phyloP scores from a whole-genome alignment of 352 stramenopile species.

The Bremia lactucae region DNA sequence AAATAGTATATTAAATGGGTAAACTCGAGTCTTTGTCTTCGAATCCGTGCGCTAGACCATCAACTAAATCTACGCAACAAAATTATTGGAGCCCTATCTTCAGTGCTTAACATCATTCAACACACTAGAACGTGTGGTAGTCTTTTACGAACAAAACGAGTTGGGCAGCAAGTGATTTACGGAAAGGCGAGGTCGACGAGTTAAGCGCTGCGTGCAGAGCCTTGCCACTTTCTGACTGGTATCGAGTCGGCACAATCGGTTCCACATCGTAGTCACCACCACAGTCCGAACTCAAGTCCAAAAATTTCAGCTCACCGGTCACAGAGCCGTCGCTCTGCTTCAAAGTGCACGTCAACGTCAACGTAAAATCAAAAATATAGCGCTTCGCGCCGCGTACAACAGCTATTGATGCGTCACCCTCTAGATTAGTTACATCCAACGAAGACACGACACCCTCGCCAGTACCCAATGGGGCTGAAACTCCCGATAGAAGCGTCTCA shows the following conservation, averaged over 20 bases:
- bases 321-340: slow-evolving; percentile 16
- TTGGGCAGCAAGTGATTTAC: slow-evolving; percentile 34
- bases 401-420: slow-evolving; percentile 88
- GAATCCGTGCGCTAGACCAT: too few species aligned
- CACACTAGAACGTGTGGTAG: slow-evolving; percentile 57
- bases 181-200: slow-evolving; percentile 44
- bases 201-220: slow-evolving; percentile 52
- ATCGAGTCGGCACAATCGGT: slow-evolving; percentile 50
- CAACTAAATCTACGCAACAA: too few species aligned
- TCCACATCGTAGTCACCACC: slow-evolving; percentile 65
- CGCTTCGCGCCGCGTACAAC: slow-evolving; percentile 89
- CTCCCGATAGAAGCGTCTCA: slow-evolving; percentile 37
- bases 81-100: too few species aligned
- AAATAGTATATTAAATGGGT: too few species aligned
- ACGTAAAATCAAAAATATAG: slow-evolving; percentile 85
- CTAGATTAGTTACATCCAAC: slow-evolving; percentile 67
- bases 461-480: slow-evolving; percentile 27
- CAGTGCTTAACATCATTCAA: slow-evolving; percentile 1
- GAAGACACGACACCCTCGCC: slow-evolving; percentile 41
- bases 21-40: too few species aligned
- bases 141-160: slow-evolving; percentile 58
- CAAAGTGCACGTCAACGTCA: slow-evolving; percentile 40
- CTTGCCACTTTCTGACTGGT: slow-evolving; percentile 57
- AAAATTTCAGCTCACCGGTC: slow-evolving; percentile 56
- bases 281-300: slow-evolving; percentile 76